Base-by-base conservation (phyloP, 1,284 basidiomycete genomes). In the Trichosporon asahii region DNA sequence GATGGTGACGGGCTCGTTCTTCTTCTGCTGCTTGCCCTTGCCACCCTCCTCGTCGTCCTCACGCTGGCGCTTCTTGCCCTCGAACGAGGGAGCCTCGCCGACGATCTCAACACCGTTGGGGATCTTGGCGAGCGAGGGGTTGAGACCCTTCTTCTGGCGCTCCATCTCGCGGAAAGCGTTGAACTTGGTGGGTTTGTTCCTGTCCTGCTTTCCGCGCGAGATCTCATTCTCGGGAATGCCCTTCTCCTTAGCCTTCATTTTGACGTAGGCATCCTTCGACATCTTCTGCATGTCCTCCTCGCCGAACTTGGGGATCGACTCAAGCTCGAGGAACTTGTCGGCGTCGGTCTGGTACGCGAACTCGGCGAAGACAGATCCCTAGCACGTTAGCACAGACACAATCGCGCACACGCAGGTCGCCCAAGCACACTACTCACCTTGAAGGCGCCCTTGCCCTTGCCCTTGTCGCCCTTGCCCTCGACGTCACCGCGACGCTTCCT, bases 201-300 rank as follows among this genome's bases (percentile, higher is more conserved):
- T 37, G 27, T 40, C 55, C 40, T 69, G 68, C 46, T 33, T 23
- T n/a, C 66, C 68, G 63, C 70, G 67, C 88, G 90, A 70, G 89
- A 90, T 49, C 85, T 90, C 72, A 18, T 55, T 33, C 27, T 76
- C 80, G 72, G 84, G 82, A 69, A 87, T 84, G 53, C 94, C 94
- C 84, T 98, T 97, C 85, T 98, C 95, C 84, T 93, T 91, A 84
- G 95, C 93, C 85, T 98, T 99, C 94, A 95, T 96, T 75, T 93
- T 89, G 78, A 94, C 94, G 83, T 98, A 99, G 7, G 87, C 93
- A 73, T 91, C 90, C 91, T 97, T 97, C 77, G 90, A 87, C 95
- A 98, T 97, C 78, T 88, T 89, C 61, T 91, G 79, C 55, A 98
- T 87, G 75, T 93, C 90, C 64, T 88, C 85, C 25, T 88, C 91